phyloP scores from a whole-genome alignment of 78 protist genomes.

The Monosiga brevicollis region DNA sequence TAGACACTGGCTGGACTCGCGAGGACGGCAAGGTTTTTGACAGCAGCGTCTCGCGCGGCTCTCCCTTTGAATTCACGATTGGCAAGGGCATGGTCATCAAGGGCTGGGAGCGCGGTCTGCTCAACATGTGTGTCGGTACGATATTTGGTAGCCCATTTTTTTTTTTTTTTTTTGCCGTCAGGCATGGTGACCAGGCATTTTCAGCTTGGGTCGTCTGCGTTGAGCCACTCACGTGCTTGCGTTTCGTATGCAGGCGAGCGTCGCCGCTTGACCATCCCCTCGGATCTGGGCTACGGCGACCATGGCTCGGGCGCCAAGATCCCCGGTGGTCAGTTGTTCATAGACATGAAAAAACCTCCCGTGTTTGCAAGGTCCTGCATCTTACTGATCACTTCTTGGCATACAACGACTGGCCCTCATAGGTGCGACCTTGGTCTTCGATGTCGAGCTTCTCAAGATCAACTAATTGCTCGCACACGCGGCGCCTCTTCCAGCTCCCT shows the following conservation, averaged over 20 bases:
- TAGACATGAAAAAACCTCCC: background rate
- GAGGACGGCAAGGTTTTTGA: slow-evolving; percentile 11
- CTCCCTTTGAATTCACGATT: slow-evolving; percentile 10
- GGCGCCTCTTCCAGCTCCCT: background rate
- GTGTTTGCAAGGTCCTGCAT: background rate
- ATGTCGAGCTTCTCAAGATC: slow-evolving; percentile 41
- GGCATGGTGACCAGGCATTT: too few relatives aligned
- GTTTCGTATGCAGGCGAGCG: slow-evolving; percentile 38
- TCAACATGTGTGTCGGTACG: slow-evolving; percentile 41
- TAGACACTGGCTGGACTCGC: background rate
- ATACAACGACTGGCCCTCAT: too few relatives aligned
- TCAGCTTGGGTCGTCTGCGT: too few relatives aligned
- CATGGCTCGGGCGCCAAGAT: slow-evolving; percentile 42
- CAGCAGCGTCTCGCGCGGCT: slow-evolving; percentile 1
- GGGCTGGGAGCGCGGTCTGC: slow-evolving; percentile 70
- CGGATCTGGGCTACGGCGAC: slow-evolving; percentile 53
- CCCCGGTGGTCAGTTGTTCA: too few relatives aligned
- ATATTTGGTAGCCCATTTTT: background rate
- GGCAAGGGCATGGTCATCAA: slow-evolving; percentile 42
- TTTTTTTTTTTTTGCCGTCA: too few relatives aligned
- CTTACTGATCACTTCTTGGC: too few relatives aligned
- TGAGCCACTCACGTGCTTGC: too few relatives aligned
- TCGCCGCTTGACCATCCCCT: slow-evolving; percentile 50
- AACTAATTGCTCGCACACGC: background rate
- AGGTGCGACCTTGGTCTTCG: slow-evolving; percentile 41